phyloP scores from a whole-genome alignment of 768 basidiomycete species.

The Termitomyces heimii region DNA sequence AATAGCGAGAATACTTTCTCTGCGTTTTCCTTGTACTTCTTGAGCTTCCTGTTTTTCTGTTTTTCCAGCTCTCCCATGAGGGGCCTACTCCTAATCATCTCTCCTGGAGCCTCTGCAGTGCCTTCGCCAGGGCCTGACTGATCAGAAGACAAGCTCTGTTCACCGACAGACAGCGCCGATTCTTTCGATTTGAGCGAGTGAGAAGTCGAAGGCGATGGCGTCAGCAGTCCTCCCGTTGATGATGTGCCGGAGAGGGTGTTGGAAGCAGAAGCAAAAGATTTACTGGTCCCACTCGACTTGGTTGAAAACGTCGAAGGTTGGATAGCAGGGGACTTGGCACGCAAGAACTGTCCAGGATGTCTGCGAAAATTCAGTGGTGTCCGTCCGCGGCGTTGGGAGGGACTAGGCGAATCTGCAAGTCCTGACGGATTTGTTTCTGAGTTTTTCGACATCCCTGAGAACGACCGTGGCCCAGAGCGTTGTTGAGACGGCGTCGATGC shows the following conservation, averaged over 20 bases:
- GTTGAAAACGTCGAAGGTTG: slow-evolving; percentile 36
- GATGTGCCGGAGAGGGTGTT: slow-evolving; percentile 41
- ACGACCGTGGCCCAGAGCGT: slow-evolving; percentile 37
- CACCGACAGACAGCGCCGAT: slow-evolving; percentile 68
- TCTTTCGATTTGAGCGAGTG: slow-evolving; percentile 80
- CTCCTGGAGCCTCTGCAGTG: slow-evolving; percentile 12
- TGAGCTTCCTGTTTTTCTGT: slow-evolving; percentile 67
- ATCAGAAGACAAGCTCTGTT: slow-evolving; percentile 66
- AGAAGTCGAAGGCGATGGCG: slow-evolving; percentile 59
- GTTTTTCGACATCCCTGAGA: slow-evolving; percentile 54
- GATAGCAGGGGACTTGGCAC: slow-evolving; percentile 54
- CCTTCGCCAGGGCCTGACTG: slow-evolving; percentile 53
- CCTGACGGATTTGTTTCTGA: slow-evolving; percentile 39
- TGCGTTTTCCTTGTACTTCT: slow-evolving; percentile 83
- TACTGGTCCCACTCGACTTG: slow-evolving; percentile 32
- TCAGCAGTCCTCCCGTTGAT: slow-evolving; percentile 42
- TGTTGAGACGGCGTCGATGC: slow-evolving; percentile 55
- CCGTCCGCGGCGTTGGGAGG: slow-evolving; percentile 61
- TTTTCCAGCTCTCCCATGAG: slow-evolving; percentile 45
- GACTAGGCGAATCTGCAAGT: slow-evolving; percentile 37
- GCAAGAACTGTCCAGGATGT: slow-evolving; percentile 65
- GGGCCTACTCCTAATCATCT: slow-evolving; percentile 16
- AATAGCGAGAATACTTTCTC: slow-evolving; percentile 84
- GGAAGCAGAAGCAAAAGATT: slow-evolving; percentile 37
- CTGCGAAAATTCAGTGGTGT: slow-evolving; percentile 66